Conservation (phyloP, 2,329 filamentous ascomycete genomes). For the Monosporascus cannonballus region DNA sequence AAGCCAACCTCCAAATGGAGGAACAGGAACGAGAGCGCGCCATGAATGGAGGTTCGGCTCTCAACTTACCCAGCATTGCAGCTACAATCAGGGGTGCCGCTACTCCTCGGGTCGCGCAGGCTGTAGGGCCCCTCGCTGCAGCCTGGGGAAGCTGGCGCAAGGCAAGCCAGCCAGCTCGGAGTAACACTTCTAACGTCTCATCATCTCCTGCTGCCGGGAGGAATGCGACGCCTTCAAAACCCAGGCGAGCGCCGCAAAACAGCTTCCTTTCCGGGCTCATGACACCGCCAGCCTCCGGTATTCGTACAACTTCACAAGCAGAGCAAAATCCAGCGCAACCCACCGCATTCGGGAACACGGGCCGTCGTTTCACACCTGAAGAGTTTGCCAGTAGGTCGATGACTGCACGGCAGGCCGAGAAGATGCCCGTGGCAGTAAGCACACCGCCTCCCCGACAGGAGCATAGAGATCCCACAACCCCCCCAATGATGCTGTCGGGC, state of each 20-base stretch:
- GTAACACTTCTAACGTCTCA: conserved; percentile 41
- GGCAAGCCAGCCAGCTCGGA: conserved; percentile 46
- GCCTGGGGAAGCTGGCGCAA: conserved; percentile 96
- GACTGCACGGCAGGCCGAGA: conserved; percentile 32
- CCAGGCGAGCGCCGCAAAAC: conserved; percentile 44
- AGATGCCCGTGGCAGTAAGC: conserved; percentile 28
- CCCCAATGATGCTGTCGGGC: conserved; percentile 54
- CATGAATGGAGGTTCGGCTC: conserved; percentile 61
- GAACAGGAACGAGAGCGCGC: conserved; percentile 89
- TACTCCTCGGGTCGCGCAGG: conserved; percentile 77
- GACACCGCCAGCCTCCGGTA: conserved; percentile 77
- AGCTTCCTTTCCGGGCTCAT: conserved; percentile 71
- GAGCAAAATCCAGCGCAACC: conserved; percentile 41
- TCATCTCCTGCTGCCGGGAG: conserved; percentile 35
- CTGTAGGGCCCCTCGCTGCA: conserved; percentile 71
- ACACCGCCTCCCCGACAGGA: conserved; percentile 39
- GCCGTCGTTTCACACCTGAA: conserved; percentile 50
- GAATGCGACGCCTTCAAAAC: conserved; percentile 55
- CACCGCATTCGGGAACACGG: conserved; percentile 55
- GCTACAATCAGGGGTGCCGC: conserved; percentile 70
- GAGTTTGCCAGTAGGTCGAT: conserved; percentile 35
- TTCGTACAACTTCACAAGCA: conserved; percentile 53
- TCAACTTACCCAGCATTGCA: conserved; percentile 69
- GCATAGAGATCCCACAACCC: conserved; percentile 44
- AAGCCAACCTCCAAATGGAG: conserved; percentile 96